Conservation (phyloP, 1,284 basidiomycete genomes). For the Gymnopus androsaceus region DNA sequence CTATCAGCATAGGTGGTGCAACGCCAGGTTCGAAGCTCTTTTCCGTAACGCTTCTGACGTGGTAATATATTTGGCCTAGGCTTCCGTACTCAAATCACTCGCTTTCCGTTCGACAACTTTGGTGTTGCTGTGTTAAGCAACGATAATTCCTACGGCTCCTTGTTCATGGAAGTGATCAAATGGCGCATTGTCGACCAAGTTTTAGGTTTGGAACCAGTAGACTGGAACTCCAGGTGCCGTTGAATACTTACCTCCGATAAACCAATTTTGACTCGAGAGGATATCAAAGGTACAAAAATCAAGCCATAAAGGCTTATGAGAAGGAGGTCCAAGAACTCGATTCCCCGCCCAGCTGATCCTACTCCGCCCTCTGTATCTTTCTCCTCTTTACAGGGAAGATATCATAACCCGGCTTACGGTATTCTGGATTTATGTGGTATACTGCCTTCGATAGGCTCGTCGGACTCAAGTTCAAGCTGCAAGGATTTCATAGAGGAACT, state of each 20-base stretch:
- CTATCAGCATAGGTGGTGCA: conserved; percentile 22
- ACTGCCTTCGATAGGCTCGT: neutral
- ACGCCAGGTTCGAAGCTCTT: conserved; percentile 19
- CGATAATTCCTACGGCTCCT: conserved; percentile 1
- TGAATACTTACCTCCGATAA: neutral
- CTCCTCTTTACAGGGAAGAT: neutral
- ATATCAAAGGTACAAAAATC: no score
- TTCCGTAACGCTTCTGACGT: neutral
- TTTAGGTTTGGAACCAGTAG: conserved; percentile 19
- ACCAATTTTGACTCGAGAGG: neutral
- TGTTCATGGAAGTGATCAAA: conserved; percentile 16
- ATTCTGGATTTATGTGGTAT: neutral
- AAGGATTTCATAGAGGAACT: neutral
- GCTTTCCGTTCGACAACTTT: conserved; percentile 25
- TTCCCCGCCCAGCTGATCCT: no score
- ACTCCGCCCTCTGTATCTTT: no score
- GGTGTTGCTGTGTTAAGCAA: conserved; percentile 20
- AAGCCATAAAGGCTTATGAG: no score
- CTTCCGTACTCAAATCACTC: no score
- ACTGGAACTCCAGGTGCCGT: conserved; percentile 20
- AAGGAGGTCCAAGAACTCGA: no score
- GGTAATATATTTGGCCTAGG: conserved; percentile 19
- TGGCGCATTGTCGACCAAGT: conserved; percentile 20
- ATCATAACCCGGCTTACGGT: neutral
- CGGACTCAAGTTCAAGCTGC: neutral